Base-by-base conservation (phyloP, 306 rosid genomes). In the Aeschynomene evenia region DNA sequence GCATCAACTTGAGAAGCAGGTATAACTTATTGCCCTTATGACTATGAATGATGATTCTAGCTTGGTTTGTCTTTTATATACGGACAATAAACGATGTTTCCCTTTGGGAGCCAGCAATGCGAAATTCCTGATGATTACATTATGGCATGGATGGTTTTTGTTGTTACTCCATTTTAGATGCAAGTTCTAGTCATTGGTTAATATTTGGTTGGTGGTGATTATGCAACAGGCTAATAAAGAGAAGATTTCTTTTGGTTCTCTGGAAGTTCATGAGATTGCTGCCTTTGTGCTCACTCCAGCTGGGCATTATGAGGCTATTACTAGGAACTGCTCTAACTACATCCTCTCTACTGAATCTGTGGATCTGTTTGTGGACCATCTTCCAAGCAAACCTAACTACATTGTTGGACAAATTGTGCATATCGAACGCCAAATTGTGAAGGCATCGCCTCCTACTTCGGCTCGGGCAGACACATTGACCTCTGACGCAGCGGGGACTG, bases 341-440 rank as follows among this genome's bases (percentile, higher is more conserved):
- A 91, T 79, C 78, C 77, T 95, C 60, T 91, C 99, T 19, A 66
- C 86, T 33, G 99, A 89, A 89, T 95, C 97, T 6, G 96, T 91
- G 74, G 95, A 91, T 66, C 85, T 95, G 48, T 95, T 95, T 81
- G 85, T 84, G 4, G 99, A 87, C 68, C 89, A 79, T 79, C 89
- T 85, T 79, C 91, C 89, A 1, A 72, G 81, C 81, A 84, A 85
- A 76, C 92, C 96, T 75, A 89, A 85, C 86, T 89, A 84, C 81
- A 95, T 95, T 68, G 96, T 95, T 70, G 99, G 97, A 74, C 99
- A 91, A 89, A 85, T 95, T 80, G 99, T 95, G 85, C 99, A 95
- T 83, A 86, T 89, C 19, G 99, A 95, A 78, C 85, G 86, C 85
- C 95, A 85, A 79, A 80, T 79, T 14, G 97, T 76, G 80, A 95